Conservation (phyloP, 2,329 filamentous ascomycete species). For the Arthrobotrys pseudoclavata region DNA sequence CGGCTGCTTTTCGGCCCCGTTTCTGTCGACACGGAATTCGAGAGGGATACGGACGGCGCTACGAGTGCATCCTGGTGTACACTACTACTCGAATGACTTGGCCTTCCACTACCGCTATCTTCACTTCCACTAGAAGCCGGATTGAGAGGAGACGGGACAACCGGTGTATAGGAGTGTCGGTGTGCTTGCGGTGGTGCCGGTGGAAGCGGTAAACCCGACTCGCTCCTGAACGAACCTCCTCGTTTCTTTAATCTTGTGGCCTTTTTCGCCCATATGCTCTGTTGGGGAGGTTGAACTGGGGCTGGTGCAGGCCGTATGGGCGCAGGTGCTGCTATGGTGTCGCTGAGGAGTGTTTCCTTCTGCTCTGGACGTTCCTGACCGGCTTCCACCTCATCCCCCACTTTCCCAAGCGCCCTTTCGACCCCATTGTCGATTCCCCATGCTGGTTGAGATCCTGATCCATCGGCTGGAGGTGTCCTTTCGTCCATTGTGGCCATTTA, state of each 20-base stretch:
- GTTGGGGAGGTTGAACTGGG: conserved; percentile 46
- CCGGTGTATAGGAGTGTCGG: conserved; percentile 63
- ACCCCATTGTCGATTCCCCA: conserved; percentile 21
- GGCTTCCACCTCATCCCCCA: conserved; percentile 63
- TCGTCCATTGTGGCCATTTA: conserved; percentile 52
- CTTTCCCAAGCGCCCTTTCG: conserved; percentile 22
- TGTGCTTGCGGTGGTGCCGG: conserved; percentile 38
- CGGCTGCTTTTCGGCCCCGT: conserved; percentile 24
- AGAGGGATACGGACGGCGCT: conserved; percentile 16
- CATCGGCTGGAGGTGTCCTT: conserved; percentile 21
- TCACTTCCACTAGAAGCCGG: conserved; percentile 60
- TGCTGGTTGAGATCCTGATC: conserved; percentile 21
- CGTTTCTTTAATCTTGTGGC: conserved; percentile 48
- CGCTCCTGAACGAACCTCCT: conserved; percentile 23
- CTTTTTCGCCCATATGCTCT: conserved; percentile 56
- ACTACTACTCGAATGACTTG: conserved; percentile 39
- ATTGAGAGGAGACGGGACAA: conserved; percentile 64
- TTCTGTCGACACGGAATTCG: conserved; percentile 31
- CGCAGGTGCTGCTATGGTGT: conserved; percentile 25
- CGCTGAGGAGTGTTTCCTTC: conserved; percentile 55
- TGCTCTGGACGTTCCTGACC: conserved; percentile 57
- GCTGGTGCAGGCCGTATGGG: conserved; percentile 53
- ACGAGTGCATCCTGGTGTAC: conserved; percentile 4
- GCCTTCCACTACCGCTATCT: conserved; percentile 32
- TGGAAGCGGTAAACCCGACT: conserved; percentile 32